A percentile compares a stretch with the other conserved stretches of the same genome.
phyloP scores from a whole-genome alignment of 768 basidiomycete genomes.

The Lactarius vividus region DNA sequence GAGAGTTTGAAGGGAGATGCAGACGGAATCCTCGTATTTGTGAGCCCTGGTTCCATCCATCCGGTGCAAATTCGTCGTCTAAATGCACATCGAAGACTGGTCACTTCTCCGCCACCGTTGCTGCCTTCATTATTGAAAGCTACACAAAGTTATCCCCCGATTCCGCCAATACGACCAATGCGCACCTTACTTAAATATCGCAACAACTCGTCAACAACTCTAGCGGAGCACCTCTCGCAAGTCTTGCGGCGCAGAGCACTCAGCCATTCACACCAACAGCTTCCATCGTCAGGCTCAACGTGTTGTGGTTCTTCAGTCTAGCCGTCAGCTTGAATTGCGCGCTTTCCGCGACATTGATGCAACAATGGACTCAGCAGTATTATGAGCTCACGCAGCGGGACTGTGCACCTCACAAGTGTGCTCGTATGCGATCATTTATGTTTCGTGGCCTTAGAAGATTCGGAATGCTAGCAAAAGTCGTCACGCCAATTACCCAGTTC shows the following conservation, averaged over 20 bases:
- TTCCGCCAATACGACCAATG: background rate
- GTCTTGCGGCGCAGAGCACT: background rate
- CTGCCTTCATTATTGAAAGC: slow-evolving; percentile 16
- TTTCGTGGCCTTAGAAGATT: background rate
- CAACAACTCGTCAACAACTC: slow-evolving; percentile 12
- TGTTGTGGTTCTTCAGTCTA: slow-evolving; percentile 20
- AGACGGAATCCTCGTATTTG: slow-evolving; percentile 10
- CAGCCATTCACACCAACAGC: slow-evolving; percentile 1
- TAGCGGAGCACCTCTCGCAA: background rate
- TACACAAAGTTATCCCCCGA: slow-evolving; percentile 15
- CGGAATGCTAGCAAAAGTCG: background rate
- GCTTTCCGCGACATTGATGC: slow-evolving; percentile 14
- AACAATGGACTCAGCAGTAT: slow-evolving; percentile 9
- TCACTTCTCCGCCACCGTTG: slow-evolving; percentile 20
- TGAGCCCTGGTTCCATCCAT: background rate
- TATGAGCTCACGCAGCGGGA: background rate
- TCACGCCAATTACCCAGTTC: background rate
- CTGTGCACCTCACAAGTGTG: background rate
- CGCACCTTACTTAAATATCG: slow-evolving; percentile 16
- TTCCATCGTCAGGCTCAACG: slow-evolving; percentile 7
- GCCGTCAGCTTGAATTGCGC: slow-evolving; percentile 7
- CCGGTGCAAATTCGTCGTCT: background rate
- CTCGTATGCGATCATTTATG: background rate
- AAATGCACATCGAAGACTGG: slow-evolving; percentile 9
- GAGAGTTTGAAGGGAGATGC: slow-evolving; percentile 4